Percentiles rank a stretch among this genome's conserved stretches.
phyloP scores from a whole-genome alignment of 441 rosid species.

The Capsella rubella region DNA sequence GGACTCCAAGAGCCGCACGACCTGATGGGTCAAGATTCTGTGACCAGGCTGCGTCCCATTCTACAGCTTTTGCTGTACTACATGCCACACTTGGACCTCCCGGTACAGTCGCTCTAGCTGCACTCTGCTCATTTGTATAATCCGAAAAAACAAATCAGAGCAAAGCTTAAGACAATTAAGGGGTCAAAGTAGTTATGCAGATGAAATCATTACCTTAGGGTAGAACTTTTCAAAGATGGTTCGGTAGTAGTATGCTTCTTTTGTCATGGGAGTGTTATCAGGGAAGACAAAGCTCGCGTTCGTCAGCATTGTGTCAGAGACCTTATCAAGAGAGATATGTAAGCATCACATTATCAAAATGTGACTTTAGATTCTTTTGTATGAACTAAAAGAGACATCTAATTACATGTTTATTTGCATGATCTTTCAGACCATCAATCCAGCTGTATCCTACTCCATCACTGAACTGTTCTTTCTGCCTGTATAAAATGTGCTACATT shows the following conservation, averaged over 20 bases:
- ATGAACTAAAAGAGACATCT: conserved; percentile 4
- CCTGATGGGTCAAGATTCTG: conserved; percentile 96
- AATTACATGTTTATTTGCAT: conserved; percentile 25
- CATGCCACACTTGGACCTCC: conserved; percentile 99
- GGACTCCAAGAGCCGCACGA: conserved; percentile 98
- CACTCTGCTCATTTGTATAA: conserved; percentile 59
- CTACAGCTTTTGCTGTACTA: conserved; percentile 97
- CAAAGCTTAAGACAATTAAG: conserved; percentile 9
- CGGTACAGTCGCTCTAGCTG: conserved; percentile 94
- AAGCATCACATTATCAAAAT: conserved; percentile 10
- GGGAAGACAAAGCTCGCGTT: conserved; percentile 27
- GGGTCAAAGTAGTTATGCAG: not conserved
- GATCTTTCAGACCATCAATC: conserved; percentile 31
- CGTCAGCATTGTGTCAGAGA: conserved; percentile 20
- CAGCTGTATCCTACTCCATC: conserved; percentile 30
- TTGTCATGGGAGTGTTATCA: conserved; percentile 7
- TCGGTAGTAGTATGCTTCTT: conserved; percentile 28
- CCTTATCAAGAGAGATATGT: conserved; percentile 23
- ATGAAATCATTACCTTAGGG: conserved; percentile 18
- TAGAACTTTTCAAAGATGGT: conserved; percentile 27
- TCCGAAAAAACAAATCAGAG: conserved; percentile 23
- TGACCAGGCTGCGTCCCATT: conserved; percentile 96
- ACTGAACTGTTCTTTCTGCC: conserved; percentile 33
- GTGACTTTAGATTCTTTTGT: conserved; percentile 8
- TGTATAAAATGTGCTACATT: conserved; percentile 22